phyloP scores from a whole-genome alignment of 495 filamentous ascomycete genomes.

The Hyaloscypha finlandica region DNA sequence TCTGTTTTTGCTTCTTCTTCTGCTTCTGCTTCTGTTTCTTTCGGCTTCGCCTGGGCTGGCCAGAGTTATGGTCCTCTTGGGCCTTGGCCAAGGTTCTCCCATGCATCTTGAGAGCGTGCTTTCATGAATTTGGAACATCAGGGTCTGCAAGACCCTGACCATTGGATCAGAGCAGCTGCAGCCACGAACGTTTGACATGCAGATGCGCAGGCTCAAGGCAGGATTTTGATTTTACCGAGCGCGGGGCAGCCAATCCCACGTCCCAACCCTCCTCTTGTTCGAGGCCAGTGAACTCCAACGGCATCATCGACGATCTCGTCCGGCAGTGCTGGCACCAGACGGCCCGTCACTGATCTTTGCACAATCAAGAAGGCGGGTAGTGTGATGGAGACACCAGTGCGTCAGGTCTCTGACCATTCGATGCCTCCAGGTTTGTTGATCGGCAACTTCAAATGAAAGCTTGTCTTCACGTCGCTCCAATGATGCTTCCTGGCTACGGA shows the following conservation, averaged over 20 bases:
- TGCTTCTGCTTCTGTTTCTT: neutral
- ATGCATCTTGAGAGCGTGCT: too few species aligned
- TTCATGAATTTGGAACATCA: neutral
- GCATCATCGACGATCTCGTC: neutral
- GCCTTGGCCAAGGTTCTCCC: too few species aligned
- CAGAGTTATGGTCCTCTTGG: neutral
- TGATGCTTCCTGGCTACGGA: neutral
- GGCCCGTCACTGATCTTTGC: slow-evolving; percentile 2
- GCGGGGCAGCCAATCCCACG: slow-evolving; percentile 12
- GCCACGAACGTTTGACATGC: slow-evolving; percentile 21
- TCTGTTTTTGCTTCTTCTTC: too few species aligned
- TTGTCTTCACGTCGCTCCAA: neutral
- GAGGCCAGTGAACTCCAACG: neutral
- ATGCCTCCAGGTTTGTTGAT: neutral
- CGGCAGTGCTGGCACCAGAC: neutral
- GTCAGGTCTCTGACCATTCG: neutral
- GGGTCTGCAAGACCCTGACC: neutral
- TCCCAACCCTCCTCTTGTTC: neutral
- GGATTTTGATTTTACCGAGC: slow-evolving; percentile 8
- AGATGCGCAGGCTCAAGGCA: neutral
- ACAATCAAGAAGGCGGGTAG: slow-evolving; percentile 5
- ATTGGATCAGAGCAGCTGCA: slow-evolving; percentile 7
- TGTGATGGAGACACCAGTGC: neutral
- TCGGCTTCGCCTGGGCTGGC: neutral
- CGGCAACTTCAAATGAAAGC: neutral